Percentiles rank a stretch among this genome's conserved stretches.
phyloP scores from a whole-genome alignment of 768 basidiomycete species.

The Lentinula raphanica region DNA sequence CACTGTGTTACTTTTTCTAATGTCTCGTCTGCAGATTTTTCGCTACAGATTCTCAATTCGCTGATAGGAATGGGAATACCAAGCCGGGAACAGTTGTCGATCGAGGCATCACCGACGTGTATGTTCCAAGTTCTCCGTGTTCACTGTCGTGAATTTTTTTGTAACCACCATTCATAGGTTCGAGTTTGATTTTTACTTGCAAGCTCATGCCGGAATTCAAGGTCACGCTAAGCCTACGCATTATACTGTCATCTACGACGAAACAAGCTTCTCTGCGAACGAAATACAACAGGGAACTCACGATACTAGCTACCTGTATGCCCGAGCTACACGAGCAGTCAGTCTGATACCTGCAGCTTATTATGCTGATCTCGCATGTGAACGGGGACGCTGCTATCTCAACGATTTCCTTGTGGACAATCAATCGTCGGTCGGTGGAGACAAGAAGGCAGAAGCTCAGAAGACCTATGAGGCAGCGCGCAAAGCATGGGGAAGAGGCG shows the following conservation, averaged over 20 bases:
- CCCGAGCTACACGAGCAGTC: constrained; percentile 79
- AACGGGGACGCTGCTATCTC: constrained; percentile 71
- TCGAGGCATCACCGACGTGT: constrained; percentile 69
- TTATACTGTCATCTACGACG: constrained; percentile 78
- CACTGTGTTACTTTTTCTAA: background rate
- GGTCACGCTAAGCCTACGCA: constrained; percentile 71
- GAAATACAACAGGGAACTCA: constrained; percentile 71
- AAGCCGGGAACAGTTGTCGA: constrained; percentile 78
- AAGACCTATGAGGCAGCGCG: constrained; percentile 36
- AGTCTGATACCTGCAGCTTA: constrained; percentile 77
- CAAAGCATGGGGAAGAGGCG: constrained; percentile 48
- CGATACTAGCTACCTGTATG: constrained; percentile 67
- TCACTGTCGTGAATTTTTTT: constrained; percentile 21
- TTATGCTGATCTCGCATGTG: constrained; percentile 79
- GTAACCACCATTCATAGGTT: constrained; percentile 31
- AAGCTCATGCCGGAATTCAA: constrained; percentile 72
- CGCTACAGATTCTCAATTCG: constrained; percentile 42
- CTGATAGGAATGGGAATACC: constrained; percentile 70
- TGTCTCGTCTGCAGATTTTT: constrained; percentile 45
- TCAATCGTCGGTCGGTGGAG: constrained; percentile 27
- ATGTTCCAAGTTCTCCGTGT: constrained; percentile 15
- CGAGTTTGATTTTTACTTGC: constrained; percentile 63
- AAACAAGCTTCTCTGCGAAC: constrained; percentile 63
- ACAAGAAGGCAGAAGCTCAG: constrained; percentile 28
- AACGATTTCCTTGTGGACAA: constrained; percentile 65